These are phyloP conservation scores for Nicotiana attenuata DNA, from an alignment of 257 asterid species.

Conservation along the genomic window DNA sequence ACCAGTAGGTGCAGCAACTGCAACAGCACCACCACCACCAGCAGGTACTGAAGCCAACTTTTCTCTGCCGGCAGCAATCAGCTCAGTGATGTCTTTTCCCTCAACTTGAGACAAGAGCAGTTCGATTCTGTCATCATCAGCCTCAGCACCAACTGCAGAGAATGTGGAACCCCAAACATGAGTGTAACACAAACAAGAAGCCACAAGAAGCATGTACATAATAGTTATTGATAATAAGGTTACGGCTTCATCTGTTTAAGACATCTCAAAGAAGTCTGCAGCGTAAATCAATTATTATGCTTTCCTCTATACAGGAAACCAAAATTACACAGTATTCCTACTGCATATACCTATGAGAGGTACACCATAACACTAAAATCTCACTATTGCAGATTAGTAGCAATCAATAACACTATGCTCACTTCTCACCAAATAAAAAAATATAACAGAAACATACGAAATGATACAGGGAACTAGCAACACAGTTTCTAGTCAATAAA, in stretches of 20 bases:
- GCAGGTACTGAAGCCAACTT: slow-evolving; percentile 13
- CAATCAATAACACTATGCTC: not conserved
- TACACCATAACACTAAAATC: not conserved
- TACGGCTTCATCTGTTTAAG: not conserved
- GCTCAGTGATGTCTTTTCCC: slow-evolving; percentile 40
- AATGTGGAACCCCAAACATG: not conserved
- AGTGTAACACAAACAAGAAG: not conserved
- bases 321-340: not conserved
- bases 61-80: slow-evolving; percentile 16
- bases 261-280: not conserved
- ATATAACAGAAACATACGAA: not conserved
- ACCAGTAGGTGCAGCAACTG: slow-evolving; percentile 9
- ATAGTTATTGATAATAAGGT: not conserved
- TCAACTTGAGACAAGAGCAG: slow-evolving; percentile 29
- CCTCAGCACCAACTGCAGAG: slow-evolving; percentile 22
- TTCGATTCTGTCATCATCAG: slow-evolving; percentile 35
- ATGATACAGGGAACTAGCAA: not conserved
- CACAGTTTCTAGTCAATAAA: not conserved
- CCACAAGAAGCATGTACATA: not conserved
- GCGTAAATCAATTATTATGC: not conserved
- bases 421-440: not conserved
- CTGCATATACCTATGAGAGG: not conserved
- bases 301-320: not conserved
- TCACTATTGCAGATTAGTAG: not conserved
- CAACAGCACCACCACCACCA: slow-evolving; percentile 15